Percentiles rank a stretch among this genome's conserved stretches.
Evolutionary conservation across 306 rosid species (phyloP).

Genomic region (Begonia loranthoides): DNA sequence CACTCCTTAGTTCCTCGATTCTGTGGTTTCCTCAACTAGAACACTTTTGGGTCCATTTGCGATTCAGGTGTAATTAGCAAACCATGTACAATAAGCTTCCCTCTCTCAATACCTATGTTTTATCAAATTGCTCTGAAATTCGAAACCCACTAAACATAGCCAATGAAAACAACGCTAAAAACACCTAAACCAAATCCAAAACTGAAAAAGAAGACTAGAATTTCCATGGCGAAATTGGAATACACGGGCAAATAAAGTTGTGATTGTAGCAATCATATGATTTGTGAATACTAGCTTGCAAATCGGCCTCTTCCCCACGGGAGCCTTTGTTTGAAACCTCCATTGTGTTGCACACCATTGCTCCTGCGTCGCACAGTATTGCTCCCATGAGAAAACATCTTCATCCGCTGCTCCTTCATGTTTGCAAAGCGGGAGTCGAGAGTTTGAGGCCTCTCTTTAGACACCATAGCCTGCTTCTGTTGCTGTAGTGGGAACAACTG

Average conservation of each 20-base stretch:
- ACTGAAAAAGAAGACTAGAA: no score
- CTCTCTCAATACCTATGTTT: no score
- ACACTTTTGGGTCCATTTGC: no score
- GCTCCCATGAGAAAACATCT: background rate
- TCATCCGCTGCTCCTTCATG: conserved; percentile 1
- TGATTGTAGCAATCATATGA: background rate
- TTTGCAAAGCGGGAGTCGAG: background rate
- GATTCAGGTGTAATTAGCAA: no score
- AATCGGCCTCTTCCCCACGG: background rate
- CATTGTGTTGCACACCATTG: background rate
- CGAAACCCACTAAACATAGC: no score
- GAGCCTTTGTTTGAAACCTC: background rate
- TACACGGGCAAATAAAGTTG: background rate
- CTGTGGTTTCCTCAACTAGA: no score
- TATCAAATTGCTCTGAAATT: no score
- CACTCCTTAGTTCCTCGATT: no score
- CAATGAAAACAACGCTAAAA: no score
- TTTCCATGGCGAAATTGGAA: no score
- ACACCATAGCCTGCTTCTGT: background rate
- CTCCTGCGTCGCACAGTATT: background rate
- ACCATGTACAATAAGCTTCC: no score
- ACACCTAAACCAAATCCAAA: no score
- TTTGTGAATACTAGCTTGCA: background rate
- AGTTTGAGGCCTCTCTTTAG: background rate
- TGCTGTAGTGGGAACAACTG: background rate